Evolutionary conservation across 2,329 filamentous ascomycete species (phyloP), one percentile per base, ranked within the genome.

Genomic region (Diaporthe caulivora): DNA sequence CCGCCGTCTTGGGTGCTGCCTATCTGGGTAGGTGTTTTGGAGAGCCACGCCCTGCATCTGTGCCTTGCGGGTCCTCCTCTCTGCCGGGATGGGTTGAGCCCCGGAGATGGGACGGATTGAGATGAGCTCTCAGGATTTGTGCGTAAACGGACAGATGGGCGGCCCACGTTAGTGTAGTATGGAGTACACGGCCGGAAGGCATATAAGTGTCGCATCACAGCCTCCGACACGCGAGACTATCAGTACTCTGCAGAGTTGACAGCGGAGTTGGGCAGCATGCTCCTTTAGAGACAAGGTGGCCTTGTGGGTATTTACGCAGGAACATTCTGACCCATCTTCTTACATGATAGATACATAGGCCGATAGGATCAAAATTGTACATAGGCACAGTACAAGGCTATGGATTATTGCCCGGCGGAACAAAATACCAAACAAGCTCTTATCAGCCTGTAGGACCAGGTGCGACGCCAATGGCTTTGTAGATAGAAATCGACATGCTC

Each of bases 11-110:
- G 65, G 49, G 51, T 58, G 13, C 40, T 70, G 53, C 62, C 62
- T 65, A 65, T 65, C 62, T 65, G 29, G 44, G 62, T 51, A 65
- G 62, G 44, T 65, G 60, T 65, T 37, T 65, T 65, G 18, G 29
- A 65, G 29, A 37, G 44, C 60, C 51, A 49, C 44, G 18, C 15
- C 21, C 13, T 37, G 60, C 31, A 31, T 44, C 29, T 54, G 17
- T 13, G 13, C 7, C 44, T 44, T 47, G 55, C n/a, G 55, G 55
- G 34, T 24, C 55, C 37, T 40, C 37, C 7, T 40, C 10, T 42
- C 34, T 34, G 34, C 64, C 51, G 34, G 31, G 34, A 18, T 68
- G 9, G 64, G 49, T 21, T 9, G 51, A 9, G 49, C 49, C 34
- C 18, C 65, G 37, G 64, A 18, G 34, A 17, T 42, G 60, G 60